Evolutionary conservation across 192 early-diverging fungal species (phyloP).

Genomic region (Mortierella alpina): DNA sequence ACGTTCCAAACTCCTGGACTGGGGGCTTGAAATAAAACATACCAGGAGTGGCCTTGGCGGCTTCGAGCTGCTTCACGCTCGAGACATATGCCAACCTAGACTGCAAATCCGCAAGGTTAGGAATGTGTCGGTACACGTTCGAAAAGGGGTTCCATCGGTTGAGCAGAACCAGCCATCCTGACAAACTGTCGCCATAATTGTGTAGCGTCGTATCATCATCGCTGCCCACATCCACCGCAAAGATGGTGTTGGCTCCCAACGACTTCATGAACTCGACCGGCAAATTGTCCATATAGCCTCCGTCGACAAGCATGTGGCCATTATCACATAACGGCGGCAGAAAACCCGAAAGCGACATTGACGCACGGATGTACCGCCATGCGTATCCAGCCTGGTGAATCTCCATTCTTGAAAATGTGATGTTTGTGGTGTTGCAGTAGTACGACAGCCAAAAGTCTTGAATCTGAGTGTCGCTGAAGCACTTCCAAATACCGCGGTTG

Average conservation of each 20-base stretch:
- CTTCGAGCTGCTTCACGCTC: conserved; percentile 89
- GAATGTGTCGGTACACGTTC: conserved; percentile 74
- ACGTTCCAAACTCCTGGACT: conserved; percentile 83
- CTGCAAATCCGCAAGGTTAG: conserved; percentile 94
- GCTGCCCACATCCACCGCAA: conserved; percentile 94
- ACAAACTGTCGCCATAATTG: conserved; percentile 89
- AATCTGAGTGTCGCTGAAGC: conserved; percentile 91
- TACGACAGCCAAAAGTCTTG: conserved; percentile 99
- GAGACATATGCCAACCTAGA: conserved; percentile 92
- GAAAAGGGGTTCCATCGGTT: conserved; percentile 87
- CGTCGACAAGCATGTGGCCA: conserved; percentile 97
- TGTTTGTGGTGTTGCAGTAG: conserved; percentile 95
- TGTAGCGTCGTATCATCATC: conserved; percentile 96
- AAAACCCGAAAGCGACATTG: conserved; percentile 97
- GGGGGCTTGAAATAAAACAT: conserved; percentile 91
- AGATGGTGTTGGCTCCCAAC: conserved; percentile 88
- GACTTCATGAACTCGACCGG: conserved; percentile 86
- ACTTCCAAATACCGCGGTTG: conserved; percentile 97
- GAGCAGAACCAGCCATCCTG: conserved; percentile 91
- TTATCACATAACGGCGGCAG: conserved; percentile 97
- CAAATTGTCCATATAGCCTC: conserved; percentile 98
- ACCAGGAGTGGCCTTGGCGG: conserved; percentile 83
- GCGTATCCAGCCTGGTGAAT: conserved; percentile 92
- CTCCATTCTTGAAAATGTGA: conserved; percentile 95
- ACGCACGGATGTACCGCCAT: conserved; percentile 97